Percentiles rank a stretch among this genome's conserved stretches.
Conservation (phyloP, 2,329 filamentous ascomycete genomes). For the Penicillium nordicum region DNA sequence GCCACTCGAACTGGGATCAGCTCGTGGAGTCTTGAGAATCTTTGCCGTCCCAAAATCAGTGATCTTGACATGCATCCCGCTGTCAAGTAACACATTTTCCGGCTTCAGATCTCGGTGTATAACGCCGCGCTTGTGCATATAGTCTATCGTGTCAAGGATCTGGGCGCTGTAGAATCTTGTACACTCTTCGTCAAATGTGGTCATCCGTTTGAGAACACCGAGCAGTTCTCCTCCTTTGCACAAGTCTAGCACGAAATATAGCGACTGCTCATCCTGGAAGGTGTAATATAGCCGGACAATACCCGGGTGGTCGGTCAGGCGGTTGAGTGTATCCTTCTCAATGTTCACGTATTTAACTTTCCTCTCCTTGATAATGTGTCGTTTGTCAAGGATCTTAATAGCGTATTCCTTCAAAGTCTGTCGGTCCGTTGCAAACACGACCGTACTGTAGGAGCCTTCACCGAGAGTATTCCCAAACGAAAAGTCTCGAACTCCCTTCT, state of each 20-base stretch:
- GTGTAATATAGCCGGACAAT: constrained; percentile 98
- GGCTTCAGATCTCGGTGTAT: constrained; percentile 97
- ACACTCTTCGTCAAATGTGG: constrained; percentile 93
- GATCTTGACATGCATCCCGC: constrained; percentile 97
- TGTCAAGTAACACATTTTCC: constrained; percentile 92
- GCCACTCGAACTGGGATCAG: constrained; percentile 46
- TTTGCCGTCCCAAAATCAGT: constrained; percentile 99
- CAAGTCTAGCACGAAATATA: constrained; percentile 95
- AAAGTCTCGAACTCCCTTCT: constrained; percentile 97
- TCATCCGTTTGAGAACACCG: constrained; percentile 88
- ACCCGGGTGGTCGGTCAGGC: constrained; percentile 91
- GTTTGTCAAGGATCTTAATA: constrained; percentile 96
- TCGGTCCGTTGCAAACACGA: constrained; percentile 86
- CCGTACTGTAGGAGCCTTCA: constrained; percentile 96
- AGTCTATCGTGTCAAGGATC: constrained; percentile 92
- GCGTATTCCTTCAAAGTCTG: constrained; percentile 95
- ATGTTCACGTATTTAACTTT: constrained; percentile 99
- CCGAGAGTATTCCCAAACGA: constrained; percentile 86
- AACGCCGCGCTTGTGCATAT: constrained; percentile 95
- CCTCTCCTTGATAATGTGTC: constrained; percentile 99
- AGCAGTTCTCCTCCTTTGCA: constrained; percentile 89
- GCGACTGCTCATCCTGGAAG: constrained; percentile 91
- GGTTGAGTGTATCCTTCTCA: constrained; percentile 95
- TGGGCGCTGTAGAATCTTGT: constrained; percentile 91
- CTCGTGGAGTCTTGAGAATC: constrained; percentile 62